Base-by-base conservation (phyloP, 257 asterid species). In the Jacaranda mimosifolia region DNA sequence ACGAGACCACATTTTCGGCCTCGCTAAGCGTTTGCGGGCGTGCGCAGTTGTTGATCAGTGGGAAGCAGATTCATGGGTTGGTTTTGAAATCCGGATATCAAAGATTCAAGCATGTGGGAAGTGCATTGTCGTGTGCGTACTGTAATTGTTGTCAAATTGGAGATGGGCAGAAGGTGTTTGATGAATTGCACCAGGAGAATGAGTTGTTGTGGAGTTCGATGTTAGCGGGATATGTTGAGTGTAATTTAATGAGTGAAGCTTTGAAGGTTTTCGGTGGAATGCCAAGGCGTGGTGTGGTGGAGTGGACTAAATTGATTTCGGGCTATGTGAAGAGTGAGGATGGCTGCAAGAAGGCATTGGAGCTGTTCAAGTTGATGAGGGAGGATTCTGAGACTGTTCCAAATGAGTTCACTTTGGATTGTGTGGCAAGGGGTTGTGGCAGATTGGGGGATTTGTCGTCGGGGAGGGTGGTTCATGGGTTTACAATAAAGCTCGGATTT, bases 321-420 rank as follows among this genome's bases (percentile, higher is more conserved):
- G 98, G 98, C 48, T 86, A 83, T 78, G 89, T 85, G 12, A 91
- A 81, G 87, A 87, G 85, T 18, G 89, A 76, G 46, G 87, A 68
- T n/a, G 89, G 84, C 26, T 86, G 89, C 70, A 72, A 62, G 73
- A 85, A 77, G 81, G 96, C 94, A 10, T 71, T 94, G 79, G 86
- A 89, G 89, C 35, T 91, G 82, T 92, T 92, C 74, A 76, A 52
- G 78, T 63, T 38, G 84, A 94, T 94, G 97, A 77, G 85, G 72
- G 81, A 75, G 71, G 70, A 53, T 72, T 63, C 18, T 35, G 92
- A 92, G 72, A 83, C 83, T 35, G 87, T 68, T 45, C 97, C 93
- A 6, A 94, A 94, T 75, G 98, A 94, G 86, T 89, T 88, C 78
- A 87, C 98, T 19, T 75, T 92, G 83, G 98, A 91, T 85, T 81